Conservation (phyloP, 768 basidiomycete genomes). For the Mycena vulgaris region DNA sequence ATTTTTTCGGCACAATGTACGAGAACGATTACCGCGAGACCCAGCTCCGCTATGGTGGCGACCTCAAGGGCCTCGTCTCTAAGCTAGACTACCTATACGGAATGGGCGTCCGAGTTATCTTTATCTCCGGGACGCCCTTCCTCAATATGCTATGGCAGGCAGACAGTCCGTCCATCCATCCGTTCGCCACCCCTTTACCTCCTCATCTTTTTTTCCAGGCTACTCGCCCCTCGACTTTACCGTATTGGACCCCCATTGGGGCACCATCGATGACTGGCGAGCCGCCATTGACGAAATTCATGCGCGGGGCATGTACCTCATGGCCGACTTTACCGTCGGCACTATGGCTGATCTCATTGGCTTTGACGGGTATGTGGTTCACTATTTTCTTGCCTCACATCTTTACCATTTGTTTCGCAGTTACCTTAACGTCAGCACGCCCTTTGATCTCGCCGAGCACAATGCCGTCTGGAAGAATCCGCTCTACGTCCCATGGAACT, state of each 20-base stretch:
- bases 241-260: constrained; percentile 94
- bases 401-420: constrained; percentile 55
- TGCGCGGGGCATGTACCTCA: constrained; percentile 88
- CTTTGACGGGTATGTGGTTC: constrained; percentile 81
- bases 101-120: constrained; percentile 89
- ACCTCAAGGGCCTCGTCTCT: constrained; percentile 82
- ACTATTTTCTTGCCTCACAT: constrained; percentile 14
- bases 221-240: constrained; percentile 95
- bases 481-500: constrained; percentile 86
- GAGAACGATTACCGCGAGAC: constrained; percentile 93
- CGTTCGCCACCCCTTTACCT: constrained; percentile 11
- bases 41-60: constrained; percentile 91
- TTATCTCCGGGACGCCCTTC: constrained; percentile 94
- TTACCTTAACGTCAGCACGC: constrained; percentile 83
- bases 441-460: constrained; percentile 85
- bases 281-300: constrained; percentile 84
- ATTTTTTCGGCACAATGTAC: constrained; percentile 84
- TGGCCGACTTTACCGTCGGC: constrained; percentile 95
- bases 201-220: constrained; percentile 61
- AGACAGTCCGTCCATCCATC: constrained; percentile 77
- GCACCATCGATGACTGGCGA: constrained; percentile 86
- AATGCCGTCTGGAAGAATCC: constrained; percentile 82
- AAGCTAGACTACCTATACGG: constrained; percentile 91
- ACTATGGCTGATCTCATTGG: constrained; percentile 93
- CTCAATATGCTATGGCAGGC: constrained; percentile 98